phyloP scores from a whole-genome alignment of 106 monocot species.

The Dendrobium huoshanense region DNA sequence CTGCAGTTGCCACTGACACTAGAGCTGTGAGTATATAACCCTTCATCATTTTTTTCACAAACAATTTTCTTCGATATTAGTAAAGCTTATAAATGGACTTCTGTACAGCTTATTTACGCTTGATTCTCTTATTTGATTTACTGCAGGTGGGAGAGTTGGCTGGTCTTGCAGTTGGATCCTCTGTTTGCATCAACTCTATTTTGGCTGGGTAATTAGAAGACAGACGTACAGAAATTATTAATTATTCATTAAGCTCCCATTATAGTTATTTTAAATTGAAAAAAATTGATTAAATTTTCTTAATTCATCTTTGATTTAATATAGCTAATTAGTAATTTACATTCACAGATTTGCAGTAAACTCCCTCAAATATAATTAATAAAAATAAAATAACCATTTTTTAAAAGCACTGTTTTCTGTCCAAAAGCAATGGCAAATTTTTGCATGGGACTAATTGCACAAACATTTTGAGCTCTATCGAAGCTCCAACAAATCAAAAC shows the following conservation, averaged over 20 bases:
- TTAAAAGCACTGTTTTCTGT: too few species aligned
- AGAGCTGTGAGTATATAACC: constrained; percentile 39
- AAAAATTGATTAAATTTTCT: too few species aligned
- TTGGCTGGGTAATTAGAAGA: constrained; percentile 54
- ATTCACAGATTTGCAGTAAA: too few species aligned
- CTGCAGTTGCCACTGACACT: constrained; percentile 59
- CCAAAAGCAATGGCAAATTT: too few species aligned
- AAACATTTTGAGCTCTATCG: background rate
- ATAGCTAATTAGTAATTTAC: background rate
- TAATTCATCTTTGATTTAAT: background rate
- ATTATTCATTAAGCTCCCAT: background rate
- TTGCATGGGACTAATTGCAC: too few species aligned
- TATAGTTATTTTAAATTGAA: background rate
- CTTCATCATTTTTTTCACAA: too few species aligned
- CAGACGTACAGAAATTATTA: background rate
- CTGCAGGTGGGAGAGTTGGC: constrained; percentile 68
- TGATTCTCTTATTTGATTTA: too few species aligned
- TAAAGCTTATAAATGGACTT: too few species aligned
- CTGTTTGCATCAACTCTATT: constrained; percentile 64
- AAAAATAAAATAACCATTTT: too few species aligned
- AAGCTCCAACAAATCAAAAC: too few species aligned
- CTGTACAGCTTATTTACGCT: too few species aligned
- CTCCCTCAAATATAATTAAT: too few species aligned
- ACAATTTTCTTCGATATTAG: background rate
- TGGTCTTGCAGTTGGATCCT: constrained; percentile 55